A percentile compares a stretch with the other conserved stretches of the same genome.
Evolutionary conservation across 2,329 filamentous ascomycete genomes (phyloP).

Genomic region (Corynespora cassiicola): DNA sequence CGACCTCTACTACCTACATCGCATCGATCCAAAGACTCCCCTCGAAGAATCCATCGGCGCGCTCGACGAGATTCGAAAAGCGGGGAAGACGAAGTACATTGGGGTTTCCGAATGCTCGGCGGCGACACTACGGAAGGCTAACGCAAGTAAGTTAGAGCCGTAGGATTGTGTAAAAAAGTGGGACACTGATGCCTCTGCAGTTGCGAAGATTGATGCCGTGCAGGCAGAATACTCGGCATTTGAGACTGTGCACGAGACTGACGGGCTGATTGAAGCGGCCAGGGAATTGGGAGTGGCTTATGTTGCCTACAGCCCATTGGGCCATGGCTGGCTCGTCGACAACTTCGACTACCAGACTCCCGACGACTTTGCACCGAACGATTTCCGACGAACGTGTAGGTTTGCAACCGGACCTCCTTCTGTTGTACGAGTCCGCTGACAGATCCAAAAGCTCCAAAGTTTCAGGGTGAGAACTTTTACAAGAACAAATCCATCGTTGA

Average conservation of each 20-base stretch:
- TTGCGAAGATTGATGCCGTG: conserved; percentile 54
- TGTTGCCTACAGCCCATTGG: conserved; percentile 43
- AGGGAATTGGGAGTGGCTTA: conserved; percentile 46
- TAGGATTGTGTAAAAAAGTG: not conserved
- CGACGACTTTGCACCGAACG: conserved; percentile 50
- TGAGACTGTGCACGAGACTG: conserved; percentile 50
- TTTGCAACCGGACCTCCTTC: too few relatives aligned
- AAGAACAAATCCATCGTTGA: conserved; percentile 38
- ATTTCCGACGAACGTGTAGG: conserved; percentile 32
- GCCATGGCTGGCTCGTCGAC: conserved; percentile 34
- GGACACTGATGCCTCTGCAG: conserved; percentile 14
- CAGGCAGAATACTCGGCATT: conserved; percentile 61
- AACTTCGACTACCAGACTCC: conserved; percentile 35
- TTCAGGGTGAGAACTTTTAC: conserved; percentile 44
- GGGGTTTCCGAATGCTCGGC: conserved; percentile 54
- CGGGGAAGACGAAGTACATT: conserved; percentile 57
- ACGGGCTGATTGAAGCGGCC: conserved; percentile 40
- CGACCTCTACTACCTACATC: conserved; percentile 52
- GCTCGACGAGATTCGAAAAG: conserved; percentile 45
- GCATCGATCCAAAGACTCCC: conserved; percentile 41
- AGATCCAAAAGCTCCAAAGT: conserved; percentile 43
- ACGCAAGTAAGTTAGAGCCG: conserved; percentile 29
- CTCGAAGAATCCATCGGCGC: conserved; percentile 55
- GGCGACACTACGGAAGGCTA: conserved; percentile 54
- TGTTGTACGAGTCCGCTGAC: too few relatives aligned